Percentiles rank a stretch among this genome's conserved stretches.
Conservation (phyloP, 495 filamentous ascomycete genomes). For the Aspergillus wentii region DNA sequence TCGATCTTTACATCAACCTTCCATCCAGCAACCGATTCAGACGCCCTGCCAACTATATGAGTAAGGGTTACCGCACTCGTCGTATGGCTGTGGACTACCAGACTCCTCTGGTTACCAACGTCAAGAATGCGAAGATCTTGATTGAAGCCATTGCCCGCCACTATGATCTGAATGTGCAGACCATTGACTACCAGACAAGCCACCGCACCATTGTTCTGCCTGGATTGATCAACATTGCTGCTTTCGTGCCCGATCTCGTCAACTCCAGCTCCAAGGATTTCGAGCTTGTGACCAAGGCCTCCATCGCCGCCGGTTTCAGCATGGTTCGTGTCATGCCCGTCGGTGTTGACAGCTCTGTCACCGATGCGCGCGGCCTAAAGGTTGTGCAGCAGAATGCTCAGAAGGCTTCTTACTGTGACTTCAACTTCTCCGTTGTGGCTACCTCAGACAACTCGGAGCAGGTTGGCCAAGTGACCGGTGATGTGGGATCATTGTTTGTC, state of each 20-base stretch:
- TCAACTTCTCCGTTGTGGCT: constrained; percentile 80
- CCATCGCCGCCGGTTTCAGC: constrained; percentile 71
- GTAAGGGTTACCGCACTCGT: constrained; percentile 89
- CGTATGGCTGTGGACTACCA: constrained; percentile 99
- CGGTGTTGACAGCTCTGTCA: constrained; percentile 66
- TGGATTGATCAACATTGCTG: constrained; percentile 73
- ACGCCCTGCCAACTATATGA: constrained; percentile 96
- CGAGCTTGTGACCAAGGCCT: constrained; percentile 65
- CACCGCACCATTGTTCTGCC: constrained; percentile 72
- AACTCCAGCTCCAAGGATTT: constrained; percentile 63
- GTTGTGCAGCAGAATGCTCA: constrained; percentile 72
- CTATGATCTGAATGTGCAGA: constrained; percentile 74
- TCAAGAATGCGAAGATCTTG: constrained; percentile 97
- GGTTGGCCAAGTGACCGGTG: constrained; percentile 63
- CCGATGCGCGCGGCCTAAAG: constrained; percentile 66
- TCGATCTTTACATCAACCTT: constrained; percentile 97
- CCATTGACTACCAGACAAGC: constrained; percentile 84
- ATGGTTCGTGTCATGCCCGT: constrained; percentile 83
- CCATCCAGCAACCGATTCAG: constrained; percentile 96
- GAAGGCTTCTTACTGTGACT: constrained; percentile 67
- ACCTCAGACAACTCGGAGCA: constrained; percentile 73
- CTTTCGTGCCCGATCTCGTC: constrained; percentile 72
- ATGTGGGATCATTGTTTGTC: constrained; percentile 81
- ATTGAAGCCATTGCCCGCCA: constrained; percentile 90
- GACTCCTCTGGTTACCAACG: constrained; percentile 94